A percentile compares a stretch with the other conserved stretches of the same genome.
Evolutionary conservation across 2,329 filamentous ascomycete species (phyloP).

Genomic region (Graphiopsis chlorocephala): DNA sequence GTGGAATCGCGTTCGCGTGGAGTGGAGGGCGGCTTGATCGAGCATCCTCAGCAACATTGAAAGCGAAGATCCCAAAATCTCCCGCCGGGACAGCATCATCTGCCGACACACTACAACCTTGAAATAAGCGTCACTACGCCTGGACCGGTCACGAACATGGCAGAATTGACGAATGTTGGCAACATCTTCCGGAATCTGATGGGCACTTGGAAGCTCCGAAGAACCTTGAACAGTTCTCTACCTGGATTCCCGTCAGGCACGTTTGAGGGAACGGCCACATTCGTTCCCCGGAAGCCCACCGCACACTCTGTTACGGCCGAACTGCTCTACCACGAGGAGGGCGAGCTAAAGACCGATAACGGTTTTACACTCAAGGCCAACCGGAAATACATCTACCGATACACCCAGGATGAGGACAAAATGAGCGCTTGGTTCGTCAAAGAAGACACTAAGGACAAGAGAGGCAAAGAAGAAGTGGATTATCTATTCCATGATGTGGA

Average conservation of each 20-base stretch:
- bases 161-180: slow-evolving; percentile 17
- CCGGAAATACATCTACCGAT: slow-evolving; percentile 71
- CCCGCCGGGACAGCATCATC: not conserved
- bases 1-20: not conserved
- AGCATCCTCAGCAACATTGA: not conserved
- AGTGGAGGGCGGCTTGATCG: not conserved
- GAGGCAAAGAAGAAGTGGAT: slow-evolving; percentile 52
- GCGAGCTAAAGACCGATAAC: slow-evolving; percentile 37
- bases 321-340: slow-evolving; percentile 35
- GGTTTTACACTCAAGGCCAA: slow-evolving; percentile 56
- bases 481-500: slow-evolving; percentile 75
- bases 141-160: not conserved
- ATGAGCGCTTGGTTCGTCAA: slow-evolving; percentile 75
- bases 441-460: slow-evolving; percentile 55
- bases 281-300: slow-evolving; percentile 31
- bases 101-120: not conserved
- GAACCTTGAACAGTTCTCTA: slow-evolving; percentile 32
- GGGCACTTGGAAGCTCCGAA: slow-evolving; percentile 35
- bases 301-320: slow-evolving; percentile 30
- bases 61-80: not conserved
- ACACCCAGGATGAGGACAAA: slow-evolving; percentile 59
- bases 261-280: slow-evolving; percentile 36
- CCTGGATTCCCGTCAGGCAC: slow-evolving; percentile 36
- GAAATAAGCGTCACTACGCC: not conserved
- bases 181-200: slow-evolving; percentile 33